Evolutionary conservation across 106 monocot species (phyloP), one percentile per base, ranked within the genome.

Genomic region (Cymbidium sinense): DNA sequence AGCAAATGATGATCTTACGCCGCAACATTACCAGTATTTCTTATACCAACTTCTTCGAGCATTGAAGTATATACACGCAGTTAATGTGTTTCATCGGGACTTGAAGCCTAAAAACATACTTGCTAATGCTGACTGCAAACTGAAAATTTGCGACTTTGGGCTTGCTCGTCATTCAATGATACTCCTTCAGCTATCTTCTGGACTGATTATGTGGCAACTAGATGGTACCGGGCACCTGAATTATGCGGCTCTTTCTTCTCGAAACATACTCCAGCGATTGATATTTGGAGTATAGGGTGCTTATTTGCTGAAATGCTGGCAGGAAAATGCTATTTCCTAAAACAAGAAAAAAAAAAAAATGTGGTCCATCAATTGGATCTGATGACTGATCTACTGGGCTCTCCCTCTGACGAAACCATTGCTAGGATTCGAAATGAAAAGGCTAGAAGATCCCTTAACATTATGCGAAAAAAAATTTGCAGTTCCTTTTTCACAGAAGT

Each of bases 181-280:
- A 83, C 88, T 61, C 88, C 88, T n/a, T 88, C 88, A 71, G 78
- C 88, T 43, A 88, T 88, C 50, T 88, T 88, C 70, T 88, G 88
- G 88, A 88, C 88, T 52, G 86, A 87, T 83, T 88, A 88, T 73
- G 89, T 89, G 29, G 88, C 88, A 77, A 88, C 88, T 39, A 79
- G 88, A 73, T 88, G 88, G n/a, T n/a, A n/a, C n/a, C n/a, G n/a
- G n/a, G n/a, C n/a, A n/a, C n/a, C n/a, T n/a, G n/a, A n/a, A n/a
- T 80, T 88, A 75, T 88, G 89, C 79, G 89, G 89, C 10, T 89
- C 86, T 52, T 89, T 89, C 64, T 89, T 89, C 86, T 89, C 89
- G 28, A 89, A 89, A 64, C n/a, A n/a, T n/a, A n/a, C n/a, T n/a
- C n/a, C n/a, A n/a, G n/a, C n/a, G n/a, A n/a, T n/a, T n/a, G n/a